A percentile compares a stretch with the other conserved stretches of the same genome.
Conservation (phyloP, 805 yeast species). For the Candida yuanshanica region DNA sequence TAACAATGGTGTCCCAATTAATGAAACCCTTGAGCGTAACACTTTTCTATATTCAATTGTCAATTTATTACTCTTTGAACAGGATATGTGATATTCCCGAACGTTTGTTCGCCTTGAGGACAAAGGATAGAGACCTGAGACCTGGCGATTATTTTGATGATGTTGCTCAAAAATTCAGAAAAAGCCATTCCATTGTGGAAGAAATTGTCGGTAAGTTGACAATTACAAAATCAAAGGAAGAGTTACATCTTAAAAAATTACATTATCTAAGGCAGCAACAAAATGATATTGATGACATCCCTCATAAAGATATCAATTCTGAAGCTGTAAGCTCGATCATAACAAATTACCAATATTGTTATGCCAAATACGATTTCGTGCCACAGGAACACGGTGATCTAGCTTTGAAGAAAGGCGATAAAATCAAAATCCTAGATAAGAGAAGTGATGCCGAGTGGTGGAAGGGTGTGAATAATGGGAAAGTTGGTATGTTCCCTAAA, state of each 20-base stretch:
- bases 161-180: constrained; percentile 6
- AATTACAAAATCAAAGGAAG: constrained; percentile 9
- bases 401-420: constrained; percentile 37
- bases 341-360: constrained; percentile 23
- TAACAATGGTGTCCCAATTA: constrained; percentile 27
- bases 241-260: neutral
- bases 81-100: constrained; percentile 9
- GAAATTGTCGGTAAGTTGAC: constrained; percentile 2
- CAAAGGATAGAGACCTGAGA: constrained; percentile 5
- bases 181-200: neutral
- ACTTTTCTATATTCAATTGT: constrained; percentile 35
- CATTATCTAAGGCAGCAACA: neutral
- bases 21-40: constrained; percentile 25
- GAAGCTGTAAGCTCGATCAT: constrained; percentile 8
- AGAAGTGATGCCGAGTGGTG: constrained; percentile 18
- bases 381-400: constrained; percentile 38
- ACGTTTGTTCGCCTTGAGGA: constrained; percentile 8
- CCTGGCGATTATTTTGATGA: constrained; percentile 2
- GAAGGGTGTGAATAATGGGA: constrained; percentile 19
- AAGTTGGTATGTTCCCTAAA: constrained; percentile 18
- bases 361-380: constrained; percentile 35
- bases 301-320: neutral
- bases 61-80: constrained; percentile 30
- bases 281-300: neutral
- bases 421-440: constrained; percentile 31